Conservation (phyloP, 257 asterid genomes). For the Cruciata laevipes region DNA sequence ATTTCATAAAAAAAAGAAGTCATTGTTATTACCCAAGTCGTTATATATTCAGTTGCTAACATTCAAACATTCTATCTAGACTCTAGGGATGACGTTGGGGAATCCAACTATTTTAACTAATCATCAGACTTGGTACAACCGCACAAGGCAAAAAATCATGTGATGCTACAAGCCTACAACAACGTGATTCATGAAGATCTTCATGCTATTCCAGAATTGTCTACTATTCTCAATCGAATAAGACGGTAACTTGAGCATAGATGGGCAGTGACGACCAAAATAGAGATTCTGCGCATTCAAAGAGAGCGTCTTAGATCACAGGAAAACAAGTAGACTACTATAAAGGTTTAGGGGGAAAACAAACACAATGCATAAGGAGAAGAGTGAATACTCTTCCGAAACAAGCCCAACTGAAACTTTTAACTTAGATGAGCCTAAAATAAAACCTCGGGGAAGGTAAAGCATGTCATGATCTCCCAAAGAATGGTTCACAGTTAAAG, state of each 20-base stretch:
- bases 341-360: background rate
- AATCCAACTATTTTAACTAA: too few species aligned
- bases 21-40: too few species aligned
- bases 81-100: too few species aligned
- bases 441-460: background rate
- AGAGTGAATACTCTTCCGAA: background rate
- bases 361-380: background rate
- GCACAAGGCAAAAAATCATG: too few species aligned
- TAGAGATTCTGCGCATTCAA: background rate
- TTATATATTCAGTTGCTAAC: too few species aligned
- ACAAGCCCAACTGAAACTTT: background rate
- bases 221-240: background rate
- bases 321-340: background rate
- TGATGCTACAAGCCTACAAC: too few species aligned
- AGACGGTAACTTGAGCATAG: background rate
- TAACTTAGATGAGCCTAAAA: background rate
- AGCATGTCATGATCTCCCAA: background rate
- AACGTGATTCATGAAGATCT: too few species aligned
- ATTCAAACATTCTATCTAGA: too few species aligned
- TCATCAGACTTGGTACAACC: too few species aligned
- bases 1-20: too few species aligned
- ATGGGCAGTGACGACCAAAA: background rate
- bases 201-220: background rate
- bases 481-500: background rate
- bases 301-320: background rate